Percentiles rank a stretch among this genome's conserved stretches.
phyloP scores from a whole-genome alignment of 108 stramenopile genomes.

The Stephanodiscus triporus region DNA sequence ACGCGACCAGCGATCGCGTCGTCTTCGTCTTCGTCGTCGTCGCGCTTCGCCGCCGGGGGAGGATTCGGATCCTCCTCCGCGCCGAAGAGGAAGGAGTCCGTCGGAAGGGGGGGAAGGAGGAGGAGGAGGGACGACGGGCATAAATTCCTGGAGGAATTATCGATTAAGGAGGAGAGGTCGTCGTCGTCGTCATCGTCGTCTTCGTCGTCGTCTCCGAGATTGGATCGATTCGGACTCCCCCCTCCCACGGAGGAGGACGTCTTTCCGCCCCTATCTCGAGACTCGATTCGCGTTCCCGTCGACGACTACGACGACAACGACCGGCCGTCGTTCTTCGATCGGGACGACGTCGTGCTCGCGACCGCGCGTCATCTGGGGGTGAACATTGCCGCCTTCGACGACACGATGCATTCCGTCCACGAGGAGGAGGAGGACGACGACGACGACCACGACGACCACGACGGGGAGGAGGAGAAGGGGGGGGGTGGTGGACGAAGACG shows the following conservation, averaged over 20 bases:
- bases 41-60: not conserved
- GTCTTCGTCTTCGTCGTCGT: not conserved
- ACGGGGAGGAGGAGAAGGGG: too few relatives aligned
- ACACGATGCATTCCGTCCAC: constrained; percentile 46
- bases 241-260: constrained; percentile 70
- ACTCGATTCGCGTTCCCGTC: constrained; percentile 45
- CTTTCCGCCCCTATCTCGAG: constrained; percentile 70
- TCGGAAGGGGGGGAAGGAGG: not conserved
- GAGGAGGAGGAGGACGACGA: constrained; percentile 27
- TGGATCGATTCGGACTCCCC: constrained; percentile 86
- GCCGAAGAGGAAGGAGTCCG: not conserved
- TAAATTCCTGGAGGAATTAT: constrained; percentile 5
- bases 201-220: constrained; percentile 24
- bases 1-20: too few relatives aligned
- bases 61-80: not conserved
- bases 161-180: not conserved
- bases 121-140: not conserved
- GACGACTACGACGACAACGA: constrained; percentile 21
- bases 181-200: not conserved
- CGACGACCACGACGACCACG: constrained; percentile 12
- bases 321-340: constrained; percentile 22
- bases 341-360: constrained; percentile 44
- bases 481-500: too few relatives aligned
- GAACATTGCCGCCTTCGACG: constrained; percentile 61
- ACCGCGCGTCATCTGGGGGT: constrained; percentile 59